phyloP scores from a whole-genome alignment of 768 basidiomycete genomes.

The Russula sp. region DNA sequence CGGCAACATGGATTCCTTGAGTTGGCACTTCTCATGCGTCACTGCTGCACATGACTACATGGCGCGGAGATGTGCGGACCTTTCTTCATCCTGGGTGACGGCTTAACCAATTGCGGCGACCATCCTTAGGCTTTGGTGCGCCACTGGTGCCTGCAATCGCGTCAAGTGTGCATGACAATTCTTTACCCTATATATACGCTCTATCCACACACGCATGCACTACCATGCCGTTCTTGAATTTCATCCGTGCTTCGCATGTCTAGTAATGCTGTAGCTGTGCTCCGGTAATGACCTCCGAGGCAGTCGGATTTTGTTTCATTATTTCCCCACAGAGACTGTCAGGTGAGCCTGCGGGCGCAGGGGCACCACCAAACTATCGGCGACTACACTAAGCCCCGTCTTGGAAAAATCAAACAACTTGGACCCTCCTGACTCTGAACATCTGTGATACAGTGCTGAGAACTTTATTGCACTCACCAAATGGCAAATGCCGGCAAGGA shows the following conservation, averaged over 20 bases:
- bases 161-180: background rate
- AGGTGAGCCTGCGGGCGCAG: background rate
- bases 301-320: background rate
- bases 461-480: background rate
- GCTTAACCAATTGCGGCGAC: slow-evolving; percentile 5
- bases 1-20: background rate
- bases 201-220: background rate
- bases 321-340: background rate
- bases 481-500: slow-evolving; percentile 8
- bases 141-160: slow-evolving; percentile 12
- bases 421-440: background rate
- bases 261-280: background rate
- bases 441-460: background rate
- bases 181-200: background rate
- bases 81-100: background rate
- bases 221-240: background rate
- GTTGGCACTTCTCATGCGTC: background rate
- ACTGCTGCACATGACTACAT: background rate
- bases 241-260: background rate
- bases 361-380: background rate
- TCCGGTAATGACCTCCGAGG: background rate
- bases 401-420: background rate
- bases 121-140: background rate
- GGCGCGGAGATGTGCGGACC: slow-evolving; percentile 2
- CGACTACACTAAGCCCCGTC: background rate